These are phyloP conservation scores for Schizophyllum amplum DNA, from an alignment of 1,284 basidiomycete genomes.

Conservation along the genomic window DNA sequence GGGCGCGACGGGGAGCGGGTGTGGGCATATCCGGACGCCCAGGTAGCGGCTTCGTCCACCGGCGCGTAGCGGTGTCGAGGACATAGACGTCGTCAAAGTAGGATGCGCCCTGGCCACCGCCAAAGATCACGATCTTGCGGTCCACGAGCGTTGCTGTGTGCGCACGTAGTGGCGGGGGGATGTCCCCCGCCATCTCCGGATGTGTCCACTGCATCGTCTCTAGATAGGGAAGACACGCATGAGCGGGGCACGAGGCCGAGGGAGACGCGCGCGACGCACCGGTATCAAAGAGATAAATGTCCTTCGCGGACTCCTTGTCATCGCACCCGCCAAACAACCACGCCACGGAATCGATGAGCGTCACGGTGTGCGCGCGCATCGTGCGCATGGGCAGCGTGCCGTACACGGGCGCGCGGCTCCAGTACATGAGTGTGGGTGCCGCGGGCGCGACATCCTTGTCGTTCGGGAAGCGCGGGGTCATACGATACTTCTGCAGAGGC, in stretches of 20 bases:
- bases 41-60: constrained; percentile 54
- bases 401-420: constrained; percentile 78
- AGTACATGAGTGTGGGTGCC: constrained; percentile 71
- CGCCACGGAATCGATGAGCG: constrained; percentile 71
- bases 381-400: constrained; percentile 66
- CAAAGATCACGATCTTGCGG: constrained; percentile 73
- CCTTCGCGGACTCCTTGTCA: constrained; percentile 58
- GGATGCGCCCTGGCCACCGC: constrained; percentile 74
- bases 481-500: not conserved
- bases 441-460: constrained; percentile 18
- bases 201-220: constrained; percentile 89
- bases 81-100: constrained; percentile 78
- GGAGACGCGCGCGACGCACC: constrained; percentile 38
- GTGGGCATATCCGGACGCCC: constrained; percentile 20
- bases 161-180: constrained; percentile 78
- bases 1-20: constrained; percentile 74
- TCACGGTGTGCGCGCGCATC: constrained; percentile 81
- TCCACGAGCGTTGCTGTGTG: constrained; percentile 86
- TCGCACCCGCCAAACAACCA: constrained; percentile 92
- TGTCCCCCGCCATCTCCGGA: constrained; percentile 65
- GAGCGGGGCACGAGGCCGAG: not conserved
- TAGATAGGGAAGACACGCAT: constrained; percentile 19
- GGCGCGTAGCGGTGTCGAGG: constrained; percentile 69
- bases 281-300: constrained; percentile 82
- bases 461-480: not conserved